A percentile compares a stretch with the other conserved stretches of the same genome.
Evolutionary conservation across 495 filamentous ascomycete species (phyloP).

Genomic region (Extremus antarcticus): DNA sequence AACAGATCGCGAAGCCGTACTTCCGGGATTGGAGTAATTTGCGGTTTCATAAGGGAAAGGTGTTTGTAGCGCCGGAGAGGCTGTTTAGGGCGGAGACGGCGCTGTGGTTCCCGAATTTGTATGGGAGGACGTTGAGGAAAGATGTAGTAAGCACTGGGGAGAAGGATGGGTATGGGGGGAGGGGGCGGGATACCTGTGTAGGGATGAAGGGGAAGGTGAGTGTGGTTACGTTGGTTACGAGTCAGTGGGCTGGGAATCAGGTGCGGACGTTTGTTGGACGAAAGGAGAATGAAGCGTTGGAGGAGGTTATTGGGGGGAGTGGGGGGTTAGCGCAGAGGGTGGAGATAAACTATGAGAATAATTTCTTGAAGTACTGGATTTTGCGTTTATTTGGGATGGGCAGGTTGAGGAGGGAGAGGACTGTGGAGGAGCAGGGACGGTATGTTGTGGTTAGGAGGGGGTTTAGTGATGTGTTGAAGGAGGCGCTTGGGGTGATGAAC

Average conservation of each 20-base stretch:
- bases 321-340: slow-evolving; percentile 54
- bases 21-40: slow-evolving; percentile 88
- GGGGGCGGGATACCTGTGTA: slow-evolving; percentile 54
- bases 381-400: slow-evolving; percentile 54
- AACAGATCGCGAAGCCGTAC: slow-evolving; percentile 64
- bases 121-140: slow-evolving; percentile 54
- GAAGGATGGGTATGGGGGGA: slow-evolving; percentile 16
- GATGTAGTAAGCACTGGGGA: slow-evolving; percentile 23
- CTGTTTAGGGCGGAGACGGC: slow-evolving; percentile 65
- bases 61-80: slow-evolving; percentile 65
- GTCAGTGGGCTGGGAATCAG: slow-evolving; percentile 76
- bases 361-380: slow-evolving; percentile 60
- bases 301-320: slow-evolving; percentile 38
- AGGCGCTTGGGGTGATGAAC: slow-evolving; percentile 73
- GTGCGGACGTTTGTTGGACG: slow-evolving; percentile 54
- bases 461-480: slow-evolving; percentile 58
- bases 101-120: slow-evolving; percentile 88
- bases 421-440: slow-evolving; percentile 49
- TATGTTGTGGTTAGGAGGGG: slow-evolving; percentile 82
- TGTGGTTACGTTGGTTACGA: slow-evolving; percentile 70
- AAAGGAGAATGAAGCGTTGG: slow-evolving; percentile 54
- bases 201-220: slow-evolving; percentile 59
- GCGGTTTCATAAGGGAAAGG: slow-evolving; percentile 72
- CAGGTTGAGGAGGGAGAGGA: slow-evolving; percentile 45
- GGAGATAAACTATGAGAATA: slow-evolving; percentile 79